Evolutionary conservation across 2,329 filamentous ascomycete genomes (phyloP).

Genomic region (Rutstroemia sp.): DNA sequence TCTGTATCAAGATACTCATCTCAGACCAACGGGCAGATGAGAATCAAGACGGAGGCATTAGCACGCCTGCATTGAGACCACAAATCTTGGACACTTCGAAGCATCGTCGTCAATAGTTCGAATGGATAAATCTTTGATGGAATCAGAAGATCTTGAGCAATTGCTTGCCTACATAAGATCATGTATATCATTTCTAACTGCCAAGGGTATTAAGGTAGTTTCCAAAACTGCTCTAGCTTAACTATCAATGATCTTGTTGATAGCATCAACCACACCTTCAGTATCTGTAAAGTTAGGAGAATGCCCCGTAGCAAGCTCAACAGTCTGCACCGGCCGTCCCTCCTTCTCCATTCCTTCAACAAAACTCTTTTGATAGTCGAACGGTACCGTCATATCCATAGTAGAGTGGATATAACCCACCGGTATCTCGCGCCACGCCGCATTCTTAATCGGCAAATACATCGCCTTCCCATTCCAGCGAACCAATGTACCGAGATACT

Average conservation of each 20-base stretch:
- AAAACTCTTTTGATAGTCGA: slow-evolving; percentile 10
- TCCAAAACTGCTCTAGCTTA: too few species aligned
- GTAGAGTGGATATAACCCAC: slow-evolving; percentile 8
- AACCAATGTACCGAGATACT: slow-evolving; percentile 1
- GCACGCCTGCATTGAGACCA: too few species aligned
- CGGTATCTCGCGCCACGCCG: slow-evolving; percentile 11
- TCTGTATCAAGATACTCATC: too few species aligned
- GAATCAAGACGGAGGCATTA: too few species aligned
- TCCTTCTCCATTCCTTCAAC: slow-evolving; percentile 5
- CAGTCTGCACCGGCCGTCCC: slow-evolving; percentile 3
- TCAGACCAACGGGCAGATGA: too few species aligned
- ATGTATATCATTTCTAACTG: too few species aligned
- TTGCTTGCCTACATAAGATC: too few species aligned
- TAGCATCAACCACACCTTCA: slow-evolving; percentile 5
- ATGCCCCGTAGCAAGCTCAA: slow-evolving; percentile 11
- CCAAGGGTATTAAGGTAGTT: too few species aligned
- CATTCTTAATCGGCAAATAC: slow-evolving; percentile 7
- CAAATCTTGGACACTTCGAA: too few species aligned
- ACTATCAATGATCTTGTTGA: neutral
- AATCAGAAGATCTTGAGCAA: too few species aligned
- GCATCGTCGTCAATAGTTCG: too few species aligned
- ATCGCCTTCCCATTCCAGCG: slow-evolving; percentile 11
- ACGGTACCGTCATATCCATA: slow-evolving; percentile 11
- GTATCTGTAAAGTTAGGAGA: slow-evolving; percentile 11
- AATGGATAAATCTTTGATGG: too few species aligned